These are phyloP conservation scores for Macrolepiota albuminosa DNA, from an alignment of 768 basidiomycete species.

Conservation along the genomic window DNA sequence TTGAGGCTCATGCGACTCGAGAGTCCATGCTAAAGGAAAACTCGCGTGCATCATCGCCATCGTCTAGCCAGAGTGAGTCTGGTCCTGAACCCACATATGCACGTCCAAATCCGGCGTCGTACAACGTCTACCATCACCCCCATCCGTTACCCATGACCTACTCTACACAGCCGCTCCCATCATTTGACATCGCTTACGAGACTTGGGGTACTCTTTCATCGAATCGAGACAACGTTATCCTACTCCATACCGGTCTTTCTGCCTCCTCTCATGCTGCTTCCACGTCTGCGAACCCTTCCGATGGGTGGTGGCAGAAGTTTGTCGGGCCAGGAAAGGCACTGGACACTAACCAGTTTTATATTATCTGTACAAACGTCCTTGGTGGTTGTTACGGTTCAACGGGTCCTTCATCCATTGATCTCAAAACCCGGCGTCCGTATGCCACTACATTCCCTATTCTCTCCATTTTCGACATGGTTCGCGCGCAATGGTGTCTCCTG, in stretches of 20 bases:
- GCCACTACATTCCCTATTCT: constrained; percentile 90
- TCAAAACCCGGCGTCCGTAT: constrained; percentile 63
- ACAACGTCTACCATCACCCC: constrained; percentile 61
- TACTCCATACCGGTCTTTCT: constrained; percentile 93
- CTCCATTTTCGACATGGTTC: constrained; percentile 96
- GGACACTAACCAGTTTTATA: constrained; percentile 88
- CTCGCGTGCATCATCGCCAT: constrained; percentile 17
- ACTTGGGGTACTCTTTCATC: constrained; percentile 92
- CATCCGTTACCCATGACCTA: constrained; percentile 63
- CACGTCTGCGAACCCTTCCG: constrained; percentile 66
- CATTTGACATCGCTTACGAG: constrained; percentile 92
- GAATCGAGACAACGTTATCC: constrained; percentile 78
- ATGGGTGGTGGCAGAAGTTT: constrained; percentile 99
- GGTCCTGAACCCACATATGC: constrained; percentile 85
- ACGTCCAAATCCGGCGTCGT: constrained; percentile 70
- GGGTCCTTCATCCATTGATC: constrained; percentile 84
- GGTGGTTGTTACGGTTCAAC: constrained; percentile 98
- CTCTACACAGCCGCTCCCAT: constrained; percentile 45
- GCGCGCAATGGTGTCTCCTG: constrained; percentile 83
- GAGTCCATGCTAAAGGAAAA: constrained; percentile 45
- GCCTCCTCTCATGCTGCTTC: constrained; percentile 94
- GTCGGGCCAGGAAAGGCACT: constrained; percentile 93
- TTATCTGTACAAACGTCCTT: constrained; percentile 94
- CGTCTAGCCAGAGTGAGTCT: constrained; percentile 28
- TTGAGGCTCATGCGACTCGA: constrained; percentile 74